phyloP scores from a whole-genome alignment of 2,329 filamentous ascomycete species.

The Pestalotiopsis fici region DNA sequence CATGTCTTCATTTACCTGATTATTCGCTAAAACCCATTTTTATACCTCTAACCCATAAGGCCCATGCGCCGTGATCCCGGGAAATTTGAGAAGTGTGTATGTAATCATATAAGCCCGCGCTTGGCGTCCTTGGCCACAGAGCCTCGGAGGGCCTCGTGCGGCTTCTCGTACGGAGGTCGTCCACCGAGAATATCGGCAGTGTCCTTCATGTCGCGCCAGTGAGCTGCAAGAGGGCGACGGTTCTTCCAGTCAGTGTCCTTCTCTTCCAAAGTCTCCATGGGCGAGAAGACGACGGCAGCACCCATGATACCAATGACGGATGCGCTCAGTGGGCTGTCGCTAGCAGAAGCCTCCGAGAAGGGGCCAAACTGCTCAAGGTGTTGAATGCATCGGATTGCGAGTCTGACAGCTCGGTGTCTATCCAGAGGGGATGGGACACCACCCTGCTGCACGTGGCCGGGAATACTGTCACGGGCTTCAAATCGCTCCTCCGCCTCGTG shows the following conservation, averaged over 20 bases:
- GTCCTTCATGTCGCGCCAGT: conserved; percentile 80
- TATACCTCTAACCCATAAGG: background rate
- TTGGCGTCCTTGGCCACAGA: conserved; percentile 62
- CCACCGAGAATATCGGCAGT: conserved; percentile 86
- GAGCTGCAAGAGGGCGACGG: conserved; percentile 78
- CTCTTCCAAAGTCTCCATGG: conserved; percentile 79
- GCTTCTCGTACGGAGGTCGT: conserved; percentile 55
- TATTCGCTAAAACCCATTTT: conserved; percentile 4
- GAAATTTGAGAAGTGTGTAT: background rate
- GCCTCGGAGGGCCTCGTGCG: conserved; percentile 52
- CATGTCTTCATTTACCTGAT: background rate
- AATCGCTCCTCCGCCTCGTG: conserved; percentile 92
- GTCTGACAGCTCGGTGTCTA: conserved; percentile 84
- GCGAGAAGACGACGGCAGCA: conserved; percentile 83
- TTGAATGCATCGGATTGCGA: conserved; percentile 93
- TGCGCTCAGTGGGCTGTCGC: conserved; percentile 71
- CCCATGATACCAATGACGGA: conserved; percentile 92
- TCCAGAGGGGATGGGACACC: conserved; percentile 95
- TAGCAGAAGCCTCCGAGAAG: conserved; percentile 60
- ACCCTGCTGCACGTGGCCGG: conserved; percentile 93
- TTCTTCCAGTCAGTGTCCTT: conserved; percentile 92
- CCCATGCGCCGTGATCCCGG: background rate
- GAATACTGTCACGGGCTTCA: conserved; percentile 87
- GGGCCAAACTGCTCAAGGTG: conserved; percentile 80
- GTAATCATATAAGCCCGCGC: conserved; percentile 44